A percentile compares a stretch with the other conserved stretches of the same genome.
Evolutionary conservation across 352 stramenopile genomes (phyloP).

Genomic region (Thalassiosira exigua): DNA sequence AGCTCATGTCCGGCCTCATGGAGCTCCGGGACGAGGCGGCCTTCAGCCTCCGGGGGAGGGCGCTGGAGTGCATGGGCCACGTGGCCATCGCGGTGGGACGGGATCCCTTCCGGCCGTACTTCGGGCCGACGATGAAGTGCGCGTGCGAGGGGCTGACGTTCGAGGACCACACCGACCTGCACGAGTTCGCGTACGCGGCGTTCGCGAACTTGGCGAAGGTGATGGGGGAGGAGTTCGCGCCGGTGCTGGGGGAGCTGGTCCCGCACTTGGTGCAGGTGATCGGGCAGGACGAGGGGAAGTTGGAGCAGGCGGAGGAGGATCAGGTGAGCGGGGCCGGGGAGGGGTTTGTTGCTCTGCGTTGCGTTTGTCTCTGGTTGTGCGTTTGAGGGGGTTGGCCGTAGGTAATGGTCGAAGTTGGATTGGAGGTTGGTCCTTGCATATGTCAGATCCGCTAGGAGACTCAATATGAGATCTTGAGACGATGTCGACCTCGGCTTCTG

Average conservation of each 20-base stretch:
- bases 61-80: slow-evolving; percentile 98
- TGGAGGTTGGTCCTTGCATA: too few relatives aligned
- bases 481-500: too few relatives aligned
- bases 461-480: too few relatives aligned
- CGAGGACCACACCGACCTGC: slow-evolving; percentile 93
- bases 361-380: neutral
- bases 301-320: slow-evolving; percentile 73
- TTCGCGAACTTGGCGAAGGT: slow-evolving; percentile 98
- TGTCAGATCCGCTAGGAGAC: too few relatives aligned
- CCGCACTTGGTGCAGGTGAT: slow-evolving; percentile 86
- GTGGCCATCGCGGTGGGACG: slow-evolving; percentile 95
- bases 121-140: slow-evolving; percentile 93
- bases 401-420: too few relatives aligned
- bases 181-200: slow-evolving; percentile 97
- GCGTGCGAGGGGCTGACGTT: slow-evolving; percentile 92
- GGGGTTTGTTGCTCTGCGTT: neutral
- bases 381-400: neutral
- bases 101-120: slow-evolving; percentile 95
- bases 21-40: slow-evolving; percentile 91
- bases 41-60: slow-evolving; percentile 93
- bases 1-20: slow-evolving; percentile 89
- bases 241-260: slow-evolving; percentile 89
- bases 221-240: slow-evolving; percentile 96
- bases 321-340: slow-evolving; percentile 52
- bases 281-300: slow-evolving; percentile 83